Percentiles rank a stretch among this genome's conserved stretches.
Conservation (phyloP, 1,139 yeast genomes). For the Hansenula anomala region DNA sequence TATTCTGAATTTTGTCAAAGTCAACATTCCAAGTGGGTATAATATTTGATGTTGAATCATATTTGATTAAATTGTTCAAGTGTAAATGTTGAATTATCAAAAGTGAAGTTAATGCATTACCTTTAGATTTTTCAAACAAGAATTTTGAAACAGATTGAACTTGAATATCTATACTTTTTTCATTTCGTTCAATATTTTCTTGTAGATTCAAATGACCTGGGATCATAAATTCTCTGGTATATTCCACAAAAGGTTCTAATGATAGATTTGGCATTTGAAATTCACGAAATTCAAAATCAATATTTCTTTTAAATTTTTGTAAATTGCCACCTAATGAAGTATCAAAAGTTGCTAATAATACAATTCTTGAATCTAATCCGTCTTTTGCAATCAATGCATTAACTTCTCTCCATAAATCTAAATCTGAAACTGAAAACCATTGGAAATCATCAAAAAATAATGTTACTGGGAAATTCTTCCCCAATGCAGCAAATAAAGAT, state of each 20-base stretch:
- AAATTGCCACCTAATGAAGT: constrained; percentile 1
- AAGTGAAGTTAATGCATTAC: constrained; percentile 23
- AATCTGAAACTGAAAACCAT: constrained; percentile 33
- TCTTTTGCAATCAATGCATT: constrained; percentile 11
- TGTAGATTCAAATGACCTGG: constrained; percentile 4
- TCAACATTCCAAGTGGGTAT: constrained; percentile 22
- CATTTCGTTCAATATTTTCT: constrained; percentile 8
- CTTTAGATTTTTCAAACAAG: constrained; percentile 23
- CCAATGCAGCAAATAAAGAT: constrained; percentile 37
- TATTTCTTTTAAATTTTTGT: constrained; percentile 18
- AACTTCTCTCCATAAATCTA: constrained; percentile 20
- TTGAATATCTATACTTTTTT: neutral
- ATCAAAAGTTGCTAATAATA: constrained; percentile 14
- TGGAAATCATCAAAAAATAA: constrained; percentile 46
- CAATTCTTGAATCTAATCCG: constrained; percentile 9
- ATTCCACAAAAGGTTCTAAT: constrained; percentile 22
- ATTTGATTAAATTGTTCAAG: constrained; percentile 19
- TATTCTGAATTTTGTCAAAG: constrained; percentile 12
- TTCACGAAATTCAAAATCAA: constrained; percentile 23
- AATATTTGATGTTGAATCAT: constrained; percentile 10
- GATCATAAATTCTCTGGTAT: constrained; percentile 22
- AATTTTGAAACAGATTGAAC: constrained; percentile 8
- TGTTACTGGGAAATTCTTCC: constrained; percentile 38
- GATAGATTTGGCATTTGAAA: constrained; percentile 20
- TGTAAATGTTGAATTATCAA: constrained; percentile 18